A percentile compares a stretch with the other conserved stretches of the same genome.
Evolutionary conservation across 345 rosid genomes (phyloP).

Genomic region (Populus deltoides): DNA sequence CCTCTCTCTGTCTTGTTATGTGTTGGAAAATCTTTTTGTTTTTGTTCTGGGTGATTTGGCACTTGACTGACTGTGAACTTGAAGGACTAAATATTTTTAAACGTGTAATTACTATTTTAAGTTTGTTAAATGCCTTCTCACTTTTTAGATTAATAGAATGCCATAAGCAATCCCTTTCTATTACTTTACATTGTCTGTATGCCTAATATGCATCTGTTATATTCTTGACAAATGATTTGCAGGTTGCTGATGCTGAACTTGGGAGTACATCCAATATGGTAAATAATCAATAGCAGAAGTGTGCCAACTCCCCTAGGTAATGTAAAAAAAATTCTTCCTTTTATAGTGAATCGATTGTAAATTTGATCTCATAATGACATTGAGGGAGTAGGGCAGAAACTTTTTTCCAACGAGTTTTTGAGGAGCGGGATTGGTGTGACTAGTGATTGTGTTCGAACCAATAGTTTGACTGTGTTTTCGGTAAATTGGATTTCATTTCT

Average conservation of each 20-base stretch:
- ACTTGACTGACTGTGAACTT: not conserved
- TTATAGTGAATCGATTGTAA: not conserved
- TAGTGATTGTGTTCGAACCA: not conserved
- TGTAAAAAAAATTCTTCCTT: not conserved
- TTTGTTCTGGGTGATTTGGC: not conserved
- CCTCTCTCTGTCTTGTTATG: not conserved
- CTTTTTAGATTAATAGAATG: not conserved
- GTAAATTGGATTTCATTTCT: not conserved
- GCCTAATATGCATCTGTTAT: not conserved
- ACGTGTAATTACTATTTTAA: not conserved
- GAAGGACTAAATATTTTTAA: not conserved
- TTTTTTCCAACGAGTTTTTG: not conserved
- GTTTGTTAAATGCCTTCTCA: not conserved
- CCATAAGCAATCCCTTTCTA: not conserved
- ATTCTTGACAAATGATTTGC: constrained; percentile 22
- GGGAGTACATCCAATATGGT: constrained; percentile 23
- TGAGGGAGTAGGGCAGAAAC: not conserved
- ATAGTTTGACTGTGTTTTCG: not conserved
- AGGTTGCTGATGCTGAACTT: constrained; percentile 38
- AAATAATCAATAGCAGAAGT: constrained; percentile 40
- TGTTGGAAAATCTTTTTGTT: not conserved
- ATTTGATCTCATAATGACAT: not conserved
- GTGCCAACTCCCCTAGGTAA: constrained; percentile 44
- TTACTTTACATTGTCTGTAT: not conserved
- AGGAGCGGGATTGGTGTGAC: not conserved